Percentiles rank a stretch among this genome's conserved stretches.
Conservation (phyloP, 2,329 filamentous ascomycete species). For the Teratosphaeria gauchensis region DNA sequence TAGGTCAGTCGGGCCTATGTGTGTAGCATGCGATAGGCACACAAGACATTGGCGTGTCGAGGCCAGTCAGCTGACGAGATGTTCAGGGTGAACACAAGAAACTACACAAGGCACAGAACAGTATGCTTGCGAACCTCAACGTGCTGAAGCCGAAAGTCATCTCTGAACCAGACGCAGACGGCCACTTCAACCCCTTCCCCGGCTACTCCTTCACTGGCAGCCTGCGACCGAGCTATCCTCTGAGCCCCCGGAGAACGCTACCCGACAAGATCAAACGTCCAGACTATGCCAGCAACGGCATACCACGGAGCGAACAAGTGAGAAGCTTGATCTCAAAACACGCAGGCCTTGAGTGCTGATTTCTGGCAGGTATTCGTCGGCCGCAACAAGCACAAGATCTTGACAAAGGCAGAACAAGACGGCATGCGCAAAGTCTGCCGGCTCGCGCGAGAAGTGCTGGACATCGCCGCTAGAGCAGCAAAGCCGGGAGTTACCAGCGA, state of each 20-base stretch:
- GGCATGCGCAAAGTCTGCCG: conserved; percentile 89
- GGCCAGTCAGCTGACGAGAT: background rate
- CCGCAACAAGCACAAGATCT: conserved; percentile 71
- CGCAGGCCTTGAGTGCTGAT: background rate
- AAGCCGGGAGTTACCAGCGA: conserved; percentile 94
- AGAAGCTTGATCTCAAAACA: background rate
- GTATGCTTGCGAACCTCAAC: conserved; percentile 58
- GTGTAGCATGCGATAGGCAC: background rate
- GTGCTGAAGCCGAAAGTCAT: conserved; percentile 64
- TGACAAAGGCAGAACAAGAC: conserved; percentile 71
- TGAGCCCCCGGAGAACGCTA: conserved; percentile 62
- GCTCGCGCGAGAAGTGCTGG: conserved; percentile 80
- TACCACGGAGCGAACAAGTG: conserved; percentile 63
- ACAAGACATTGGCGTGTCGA: background rate
- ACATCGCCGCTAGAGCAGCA: conserved; percentile 74
- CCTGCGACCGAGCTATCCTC: conserved; percentile 62
- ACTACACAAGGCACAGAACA: conserved; percentile 72
- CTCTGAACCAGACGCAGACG: conserved; percentile 81
- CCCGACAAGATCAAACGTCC: conserved; percentile 74
- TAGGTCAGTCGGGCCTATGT: conserved; percentile 35
- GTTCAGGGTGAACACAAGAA: conserved; percentile 59
- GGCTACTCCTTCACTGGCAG: conserved; percentile 72
- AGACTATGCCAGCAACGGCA: conserved; percentile 80
- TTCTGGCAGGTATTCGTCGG: conserved; percentile 39
- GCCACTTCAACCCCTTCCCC: conserved; percentile 85